Percentiles rank a stretch among this genome's conserved stretches.
Evolutionary conservation across 1,284 basidiomycete genomes (phyloP).

Genomic region (Apiotrichum laibachii): DNA sequence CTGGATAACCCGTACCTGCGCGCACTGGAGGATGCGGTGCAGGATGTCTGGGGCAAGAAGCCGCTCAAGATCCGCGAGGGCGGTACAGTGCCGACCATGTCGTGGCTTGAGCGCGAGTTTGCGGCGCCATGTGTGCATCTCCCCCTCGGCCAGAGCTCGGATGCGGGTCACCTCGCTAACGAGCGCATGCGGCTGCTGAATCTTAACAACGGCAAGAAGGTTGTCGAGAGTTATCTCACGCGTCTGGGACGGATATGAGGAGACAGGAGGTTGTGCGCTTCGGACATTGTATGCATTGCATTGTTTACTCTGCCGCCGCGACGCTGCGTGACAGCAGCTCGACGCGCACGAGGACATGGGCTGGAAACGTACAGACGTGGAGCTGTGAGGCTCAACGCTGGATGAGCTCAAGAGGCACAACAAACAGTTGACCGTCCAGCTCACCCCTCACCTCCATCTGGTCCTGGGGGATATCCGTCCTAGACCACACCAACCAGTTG

Average conservation of each 20-base stretch:
- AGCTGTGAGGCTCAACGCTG: too few species aligned
- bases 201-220: constrained; percentile 50
- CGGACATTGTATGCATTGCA: too few species aligned
- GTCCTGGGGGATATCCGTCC: too few species aligned
- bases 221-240: constrained; percentile 46
- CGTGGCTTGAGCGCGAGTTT: constrained; percentile 88
- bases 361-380: too few species aligned
- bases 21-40: constrained; percentile 73
- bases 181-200: constrained; percentile 53
- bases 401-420: too few species aligned
- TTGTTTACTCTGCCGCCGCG: too few species aligned
- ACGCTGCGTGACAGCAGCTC: too few species aligned
- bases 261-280: too few species aligned
- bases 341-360: too few species aligned
- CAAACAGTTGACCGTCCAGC: too few species aligned
- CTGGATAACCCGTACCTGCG: constrained; percentile 78
- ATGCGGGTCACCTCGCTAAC: constrained; percentile 52
- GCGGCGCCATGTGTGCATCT: constrained; percentile 52
- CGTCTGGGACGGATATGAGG: constrained; percentile 29
- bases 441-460: too few species aligned
- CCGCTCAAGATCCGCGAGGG: constrained; percentile 91
- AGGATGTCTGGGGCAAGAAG: constrained; percentile 77
- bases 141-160: constrained; percentile 46
- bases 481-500: too few species aligned
- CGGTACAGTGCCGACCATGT: constrained; percentile 82